Conservation (phyloP, 805 yeast genomes). For the Spencermartinsiella europaea region DNA sequence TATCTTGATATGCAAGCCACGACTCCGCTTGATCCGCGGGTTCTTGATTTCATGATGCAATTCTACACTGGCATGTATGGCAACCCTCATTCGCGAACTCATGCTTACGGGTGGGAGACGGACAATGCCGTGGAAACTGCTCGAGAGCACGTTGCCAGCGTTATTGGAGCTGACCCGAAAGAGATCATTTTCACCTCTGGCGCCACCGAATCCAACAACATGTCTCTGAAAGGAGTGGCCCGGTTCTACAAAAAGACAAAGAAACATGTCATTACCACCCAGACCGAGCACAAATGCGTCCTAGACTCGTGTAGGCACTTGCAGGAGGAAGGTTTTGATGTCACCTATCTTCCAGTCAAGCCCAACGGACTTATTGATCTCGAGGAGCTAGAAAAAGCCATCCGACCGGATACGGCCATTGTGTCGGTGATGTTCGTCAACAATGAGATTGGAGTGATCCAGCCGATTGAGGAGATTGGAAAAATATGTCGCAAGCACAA, state of each 20-base stretch:
- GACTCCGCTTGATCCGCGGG: constrained; percentile 97
- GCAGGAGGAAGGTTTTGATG: constrained; percentile 96
- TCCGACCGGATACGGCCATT: constrained; percentile 83
- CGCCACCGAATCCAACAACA: constrained; percentile 95
- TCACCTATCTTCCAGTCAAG: constrained; percentile 84
- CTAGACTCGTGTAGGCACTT: constrained; percentile 90
- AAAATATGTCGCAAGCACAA: constrained; percentile 76
- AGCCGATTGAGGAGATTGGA: constrained; percentile 94
- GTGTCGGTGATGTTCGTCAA: constrained; percentile 97
- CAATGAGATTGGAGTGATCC: constrained; percentile 96
- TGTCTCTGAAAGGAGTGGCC: constrained; percentile 93
- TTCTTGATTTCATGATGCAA: constrained; percentile 43
- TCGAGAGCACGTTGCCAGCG: constrained; percentile 70
- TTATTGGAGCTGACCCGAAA: constrained; percentile 91
- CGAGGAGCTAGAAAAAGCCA: constrained; percentile 72
- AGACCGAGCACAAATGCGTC: constrained; percentile 99
- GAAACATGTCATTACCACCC: constrained; percentile 90
- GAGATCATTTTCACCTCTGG: constrained; percentile 97
- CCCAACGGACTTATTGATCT: constrained; percentile 74
- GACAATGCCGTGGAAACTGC: constrained; percentile 87
- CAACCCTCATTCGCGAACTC: constrained; percentile 96
- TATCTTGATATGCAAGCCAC: constrained; percentile 98
- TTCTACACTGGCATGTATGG: constrained; percentile 82
- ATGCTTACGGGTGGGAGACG: constrained; percentile 98
- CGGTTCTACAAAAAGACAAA: constrained; percentile 86